These are phyloP conservation scores for Fomitopsis palustris DNA, from an alignment of 1,284 basidiomycete species.

Conservation along the genomic window DNA sequence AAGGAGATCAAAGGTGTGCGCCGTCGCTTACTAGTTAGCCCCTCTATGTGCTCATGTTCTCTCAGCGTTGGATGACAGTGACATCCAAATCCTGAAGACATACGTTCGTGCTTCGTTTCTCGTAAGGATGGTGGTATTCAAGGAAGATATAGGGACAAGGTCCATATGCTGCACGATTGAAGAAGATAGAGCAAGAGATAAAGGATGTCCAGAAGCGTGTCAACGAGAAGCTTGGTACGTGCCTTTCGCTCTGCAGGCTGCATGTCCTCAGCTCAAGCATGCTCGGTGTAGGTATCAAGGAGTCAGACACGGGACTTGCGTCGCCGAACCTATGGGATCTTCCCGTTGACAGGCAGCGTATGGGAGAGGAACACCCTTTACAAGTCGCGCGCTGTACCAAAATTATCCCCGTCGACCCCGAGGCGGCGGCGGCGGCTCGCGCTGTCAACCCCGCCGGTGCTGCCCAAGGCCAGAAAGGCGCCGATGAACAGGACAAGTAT, in stretches of 20 bases:
- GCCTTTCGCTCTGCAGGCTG: not conserved
- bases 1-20: conserved; percentile 84
- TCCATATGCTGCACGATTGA: conserved; percentile 88
- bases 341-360: conserved; percentile 82
- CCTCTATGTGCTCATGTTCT: conserved; percentile 13
- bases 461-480: conserved; percentile 82
- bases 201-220: conserved; percentile 97
- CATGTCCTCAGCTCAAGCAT: not conserved
- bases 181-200: conserved; percentile 90
- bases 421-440: conserved; percentile 68
- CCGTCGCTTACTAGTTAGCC: not conserved
- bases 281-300: conserved; percentile 76
- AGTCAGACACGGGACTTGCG: conserved; percentile 96
- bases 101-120: conserved; percentile 54
- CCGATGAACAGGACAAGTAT: conserved; percentile 98
- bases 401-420: conserved; percentile 85
- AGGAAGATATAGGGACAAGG: conserved; percentile 80
- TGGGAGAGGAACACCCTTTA: conserved; percentile 90
- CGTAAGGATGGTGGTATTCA: conserved; percentile 12
- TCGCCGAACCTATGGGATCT: conserved; percentile 97
- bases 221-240: conserved; percentile 89
- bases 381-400: conserved; percentile 99
- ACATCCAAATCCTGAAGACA: conserved; percentile 99
- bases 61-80: conserved; percentile 91
- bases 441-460: conserved; percentile 72